These are phyloP conservation scores for Phylloporus sp. DNA, from an alignment of 768 basidiomycete genomes.

Conservation along the genomic window DNA sequence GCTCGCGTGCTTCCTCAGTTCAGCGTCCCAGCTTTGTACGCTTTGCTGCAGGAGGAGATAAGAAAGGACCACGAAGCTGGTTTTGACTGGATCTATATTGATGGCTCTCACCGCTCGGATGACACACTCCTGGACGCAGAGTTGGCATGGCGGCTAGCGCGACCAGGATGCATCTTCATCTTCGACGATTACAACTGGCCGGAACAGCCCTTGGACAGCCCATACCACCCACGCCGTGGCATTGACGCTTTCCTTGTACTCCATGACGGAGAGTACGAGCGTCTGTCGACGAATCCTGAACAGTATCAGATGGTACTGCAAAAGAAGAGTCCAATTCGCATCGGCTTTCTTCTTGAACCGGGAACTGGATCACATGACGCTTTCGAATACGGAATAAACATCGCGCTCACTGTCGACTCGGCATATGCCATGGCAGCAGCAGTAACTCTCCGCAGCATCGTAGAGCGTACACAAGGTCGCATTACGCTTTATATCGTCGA, in stretches of 20 bases:
- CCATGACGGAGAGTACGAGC: conserved; percentile 46
- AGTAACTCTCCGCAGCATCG: conserved; percentile 43
- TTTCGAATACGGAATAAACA: conserved; percentile 45
- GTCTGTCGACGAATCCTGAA: conserved; percentile 32
- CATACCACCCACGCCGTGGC: conserved; percentile 53
- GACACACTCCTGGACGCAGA: conserved; percentile 62
- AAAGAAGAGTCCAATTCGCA: conserved; percentile 49
- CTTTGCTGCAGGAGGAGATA: conserved; percentile 46
- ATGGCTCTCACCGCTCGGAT: conserved; percentile 57
- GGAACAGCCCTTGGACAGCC: conserved; percentile 43
- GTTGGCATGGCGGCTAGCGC: conserved; percentile 52
- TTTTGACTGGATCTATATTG: conserved; percentile 58
- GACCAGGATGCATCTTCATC: conserved; percentile 47
- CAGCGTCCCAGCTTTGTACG: conserved; percentile 50
- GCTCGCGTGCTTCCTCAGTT: conserved; percentile 49
- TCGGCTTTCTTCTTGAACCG: conserved; percentile 40
- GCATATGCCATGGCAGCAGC: conserved; percentile 46
- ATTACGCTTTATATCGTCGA: conserved; percentile 51
- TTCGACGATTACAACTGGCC: conserved; percentile 60
- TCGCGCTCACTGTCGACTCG: conserved; percentile 43
- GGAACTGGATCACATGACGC: conserved; percentile 11
- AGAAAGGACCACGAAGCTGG: conserved; percentile 30
- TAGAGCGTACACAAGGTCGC: conserved; percentile 34
- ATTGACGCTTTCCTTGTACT: conserved; percentile 53
- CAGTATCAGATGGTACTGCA: conserved; percentile 52